Base-by-base conservation (phyloP, 192 early-diverging fungal genomes). In the Pecoramyces ruminantium region DNA sequence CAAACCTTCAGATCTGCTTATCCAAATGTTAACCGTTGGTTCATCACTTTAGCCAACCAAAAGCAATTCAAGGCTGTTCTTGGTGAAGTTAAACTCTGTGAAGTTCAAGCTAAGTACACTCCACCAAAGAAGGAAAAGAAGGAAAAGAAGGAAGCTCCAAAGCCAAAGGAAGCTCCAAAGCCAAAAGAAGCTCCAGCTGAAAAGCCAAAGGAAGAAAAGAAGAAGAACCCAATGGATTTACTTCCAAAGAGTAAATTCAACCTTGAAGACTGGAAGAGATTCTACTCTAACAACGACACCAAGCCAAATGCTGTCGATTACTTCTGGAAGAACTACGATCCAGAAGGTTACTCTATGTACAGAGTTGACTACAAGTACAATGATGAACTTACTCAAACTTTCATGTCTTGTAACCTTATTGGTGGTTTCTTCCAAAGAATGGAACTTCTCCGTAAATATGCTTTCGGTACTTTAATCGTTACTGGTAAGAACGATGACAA, bases 211-310 rank as follows among this genome's bases (percentile, higher is more conserved):
- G 78, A 39, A 38, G 78, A 13, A 13, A 81, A 81, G 34, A 28
- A 29, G 28, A 79, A 77, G 34, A 38, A 38, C 17, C n/a, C 28
- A 28, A 17, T 29, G 17, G 80, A 81, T 28, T 81, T 79, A 79
- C 38, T 78, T 67, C 51, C 38, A 29, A 77, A 81, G 25, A 25
- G 79, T 83, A 83, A 87, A 82, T 93, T 98, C 87, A 86, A 89
- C 83, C 84, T 98, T 78, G 95, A 98, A 81, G 92, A 93, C 82
- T 98, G 96, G 96, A 98, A 98, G 90, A 93, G 95, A 81, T 92
- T 94, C 87, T 98, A 98, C 92, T 97, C 95, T 79, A 98, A 98
- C 93, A 95, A 96, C 88, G 92, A 96, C 79, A 95, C 95, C 84
- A 87, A 88, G 82, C 92, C 93, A 78, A 89, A 87, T 77, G 96